A percentile compares a stretch with the other conserved stretches of the same genome.
These are phyloP conservation scores for Amanita molliuscula DNA, from an alignment of 768 basidiomycete species.

Conservation along the genomic window DNA sequence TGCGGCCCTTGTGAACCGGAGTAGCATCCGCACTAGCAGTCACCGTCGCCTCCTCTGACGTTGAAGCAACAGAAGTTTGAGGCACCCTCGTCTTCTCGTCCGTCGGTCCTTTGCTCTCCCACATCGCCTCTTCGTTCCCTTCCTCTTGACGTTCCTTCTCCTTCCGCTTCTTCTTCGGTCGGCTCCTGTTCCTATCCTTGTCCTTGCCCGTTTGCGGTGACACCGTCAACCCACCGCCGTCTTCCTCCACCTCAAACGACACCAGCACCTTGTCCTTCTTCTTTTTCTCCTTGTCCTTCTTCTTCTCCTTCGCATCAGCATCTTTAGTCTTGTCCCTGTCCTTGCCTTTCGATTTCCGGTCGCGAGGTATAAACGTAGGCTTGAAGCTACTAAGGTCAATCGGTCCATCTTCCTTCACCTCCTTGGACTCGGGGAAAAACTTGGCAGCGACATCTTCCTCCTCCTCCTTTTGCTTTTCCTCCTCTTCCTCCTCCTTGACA, in stretches of 20 bases:
- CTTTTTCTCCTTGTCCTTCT: slow-evolving; percentile 22
- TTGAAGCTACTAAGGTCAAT: slow-evolving; percentile 69
- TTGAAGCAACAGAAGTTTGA: too few relatives aligned
- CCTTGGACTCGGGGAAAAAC: slow-evolving; percentile 6
- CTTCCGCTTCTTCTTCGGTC: slow-evolving; percentile 16
- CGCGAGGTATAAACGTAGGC: slow-evolving; percentile 77
- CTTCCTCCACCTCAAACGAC: slow-evolving; percentile 73
- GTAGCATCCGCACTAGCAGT: slow-evolving; percentile 14
- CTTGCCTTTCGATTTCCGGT: slow-evolving; percentile 27
- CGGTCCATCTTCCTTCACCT: slow-evolving; percentile 9
- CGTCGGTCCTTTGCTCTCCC: slow-evolving; percentile 53
- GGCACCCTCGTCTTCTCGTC: background rate
- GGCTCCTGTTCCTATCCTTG: slow-evolving; percentile 27
- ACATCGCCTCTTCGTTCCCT: slow-evolving; percentile 45
- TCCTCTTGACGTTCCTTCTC: background rate
- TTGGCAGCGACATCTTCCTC: slow-evolving; percentile 1
- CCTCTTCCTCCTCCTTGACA: slow-evolving; percentile 15
- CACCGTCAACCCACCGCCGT: slow-evolving; percentile 28
- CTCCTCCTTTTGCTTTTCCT: slow-evolving; percentile 9
- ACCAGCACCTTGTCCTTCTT: slow-evolving; percentile 44
- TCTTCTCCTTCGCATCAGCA: slow-evolving; percentile 21
- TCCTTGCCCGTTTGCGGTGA: slow-evolving; percentile 29
- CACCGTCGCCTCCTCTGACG: slow-evolving; percentile 7
- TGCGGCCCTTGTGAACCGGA: slow-evolving; percentile 34
- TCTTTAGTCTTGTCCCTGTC: slow-evolving; percentile 29